Evolutionary conservation across 2,329 filamentous ascomycete genomes (phyloP).

Genomic region (Nothophaeocryptopus gaeumannii): DNA sequence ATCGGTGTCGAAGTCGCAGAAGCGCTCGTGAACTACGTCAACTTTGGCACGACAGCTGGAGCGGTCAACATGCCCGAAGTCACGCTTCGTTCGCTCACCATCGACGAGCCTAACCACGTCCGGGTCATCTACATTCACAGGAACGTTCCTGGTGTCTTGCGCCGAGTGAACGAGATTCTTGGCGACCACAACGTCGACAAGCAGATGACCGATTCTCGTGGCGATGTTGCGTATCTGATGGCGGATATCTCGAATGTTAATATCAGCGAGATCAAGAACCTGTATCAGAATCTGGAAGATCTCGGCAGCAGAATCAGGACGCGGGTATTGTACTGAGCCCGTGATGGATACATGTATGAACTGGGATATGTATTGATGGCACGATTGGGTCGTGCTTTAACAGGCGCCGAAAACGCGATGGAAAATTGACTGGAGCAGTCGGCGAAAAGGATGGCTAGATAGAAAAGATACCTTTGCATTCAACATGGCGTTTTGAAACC

Average conservation of each 20-base stretch:
- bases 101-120: conserved; percentile 84
- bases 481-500: conserved; percentile 15
- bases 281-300: conserved; percentile 77
- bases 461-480: conserved; percentile 18
- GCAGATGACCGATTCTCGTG: conserved; percentile 94
- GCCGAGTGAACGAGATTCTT: conserved; percentile 91
- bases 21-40: conserved; percentile 88
- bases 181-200: conserved; percentile 97
- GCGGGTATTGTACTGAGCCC: conserved; percentile 44
- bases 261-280: conserved; percentile 74
- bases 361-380: not conserved
- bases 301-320: conserved; percentile 53
- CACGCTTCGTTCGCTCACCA: conserved; percentile 79
- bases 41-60: conserved; percentile 85
- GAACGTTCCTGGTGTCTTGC: conserved; percentile 92
- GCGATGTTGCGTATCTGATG: conserved; percentile 94
- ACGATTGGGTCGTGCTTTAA: not conserved
- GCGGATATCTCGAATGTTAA: conserved; percentile 91
- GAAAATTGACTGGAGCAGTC: not conserved
- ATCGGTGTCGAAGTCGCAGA: conserved; percentile 92
- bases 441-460: not conserved
- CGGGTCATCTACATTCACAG: conserved; percentile 95
- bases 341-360: not conserved
- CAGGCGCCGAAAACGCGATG: not conserved
- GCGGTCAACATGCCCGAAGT: conserved; percentile 98